phyloP scores from a whole-genome alignment of 2,329 filamentous ascomycete genomes.

The Colletotrichum higginsianum region DNA sequence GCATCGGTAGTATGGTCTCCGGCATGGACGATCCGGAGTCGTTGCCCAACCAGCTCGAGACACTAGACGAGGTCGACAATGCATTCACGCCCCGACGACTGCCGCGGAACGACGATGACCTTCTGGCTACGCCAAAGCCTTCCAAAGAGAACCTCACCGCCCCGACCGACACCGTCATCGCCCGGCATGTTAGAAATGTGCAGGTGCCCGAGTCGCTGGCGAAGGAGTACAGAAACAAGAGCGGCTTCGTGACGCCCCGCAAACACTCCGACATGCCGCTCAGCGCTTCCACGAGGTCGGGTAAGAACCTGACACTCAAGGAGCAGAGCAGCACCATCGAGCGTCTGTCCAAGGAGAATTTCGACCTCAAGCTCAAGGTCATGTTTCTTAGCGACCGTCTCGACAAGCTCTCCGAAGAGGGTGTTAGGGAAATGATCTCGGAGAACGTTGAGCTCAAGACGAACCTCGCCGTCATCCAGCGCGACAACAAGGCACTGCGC shows the following conservation, averaged over 20 bases:
- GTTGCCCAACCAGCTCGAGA: constrained; percentile 64
- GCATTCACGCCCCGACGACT: constrained; percentile 50
- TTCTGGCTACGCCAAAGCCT: constrained; percentile 80
- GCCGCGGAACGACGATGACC: constrained; percentile 59
- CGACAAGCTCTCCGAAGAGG: constrained; percentile 94
- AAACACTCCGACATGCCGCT: constrained; percentile 69
- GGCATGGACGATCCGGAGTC: constrained; percentile 73
- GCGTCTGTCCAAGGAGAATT: constrained; percentile 96
- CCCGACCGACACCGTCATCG: constrained; percentile 89
- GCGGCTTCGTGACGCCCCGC: constrained; percentile 73
- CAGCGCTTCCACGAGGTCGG: constrained; percentile 66
- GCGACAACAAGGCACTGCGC: constrained; percentile 88
- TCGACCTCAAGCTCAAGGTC: constrained; percentile 96
- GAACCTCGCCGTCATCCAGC: constrained; percentile 87
- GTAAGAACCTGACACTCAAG: constrained; percentile 87
- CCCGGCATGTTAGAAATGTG: constrained; percentile 89
- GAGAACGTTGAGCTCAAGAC: constrained; percentile 98
- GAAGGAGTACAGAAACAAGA: constrained; percentile 85
- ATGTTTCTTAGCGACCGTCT: constrained; percentile 96
- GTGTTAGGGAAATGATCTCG: constrained; percentile 97
- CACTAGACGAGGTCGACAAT: constrained; percentile 65
- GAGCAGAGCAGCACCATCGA: constrained; percentile 99
- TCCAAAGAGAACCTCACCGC: constrained; percentile 69
- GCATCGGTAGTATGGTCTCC: constrained; percentile 91
- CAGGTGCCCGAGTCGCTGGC: constrained; percentile 92